Evolutionary conservation across 108 stramenopile species (phyloP).

Genomic region (Cyclotella kingstonii): DNA sequence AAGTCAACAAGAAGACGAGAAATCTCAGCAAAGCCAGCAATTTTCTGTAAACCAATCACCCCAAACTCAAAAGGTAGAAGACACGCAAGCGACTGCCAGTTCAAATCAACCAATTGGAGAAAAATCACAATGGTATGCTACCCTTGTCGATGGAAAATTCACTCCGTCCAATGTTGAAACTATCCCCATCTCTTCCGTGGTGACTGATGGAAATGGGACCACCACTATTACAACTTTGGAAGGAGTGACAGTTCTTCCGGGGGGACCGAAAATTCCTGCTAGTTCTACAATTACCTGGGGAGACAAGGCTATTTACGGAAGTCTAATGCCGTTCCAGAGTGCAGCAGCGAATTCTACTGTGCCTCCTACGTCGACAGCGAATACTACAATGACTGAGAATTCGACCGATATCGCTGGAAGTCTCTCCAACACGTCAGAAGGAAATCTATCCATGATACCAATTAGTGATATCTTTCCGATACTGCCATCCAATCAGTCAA

Average conservation of each 20-base stretch:
- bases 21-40: too few species aligned
- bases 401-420: too few species aligned
- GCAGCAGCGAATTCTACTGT: neutral
- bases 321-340: neutral
- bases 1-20: too few species aligned
- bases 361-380: neutral
- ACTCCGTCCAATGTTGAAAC: neutral
- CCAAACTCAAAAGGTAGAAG: neutral
- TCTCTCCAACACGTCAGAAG: too few species aligned
- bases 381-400: too few species aligned
- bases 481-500: neutral
- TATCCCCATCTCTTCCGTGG: conserved; percentile 17
- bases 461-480: too few species aligned
- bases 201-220: conserved; percentile 27
- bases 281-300: conserved; percentile 19
- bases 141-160: conserved; percentile 1
- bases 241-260: conserved; percentile 11
- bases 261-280: conserved; percentile 20
- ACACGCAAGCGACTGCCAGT: neutral
- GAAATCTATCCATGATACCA: neutral
- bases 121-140: conserved; percentile 19
- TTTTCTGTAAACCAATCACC: neutral
- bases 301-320: conserved; percentile 21
- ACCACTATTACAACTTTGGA: conserved; percentile 24
- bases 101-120: too few species aligned